A percentile compares a stretch with the other conserved stretches of the same genome.
phyloP scores from a whole-genome alignment of 176 grass and related monocot species.

The Tillandsia fasciculata region DNA sequence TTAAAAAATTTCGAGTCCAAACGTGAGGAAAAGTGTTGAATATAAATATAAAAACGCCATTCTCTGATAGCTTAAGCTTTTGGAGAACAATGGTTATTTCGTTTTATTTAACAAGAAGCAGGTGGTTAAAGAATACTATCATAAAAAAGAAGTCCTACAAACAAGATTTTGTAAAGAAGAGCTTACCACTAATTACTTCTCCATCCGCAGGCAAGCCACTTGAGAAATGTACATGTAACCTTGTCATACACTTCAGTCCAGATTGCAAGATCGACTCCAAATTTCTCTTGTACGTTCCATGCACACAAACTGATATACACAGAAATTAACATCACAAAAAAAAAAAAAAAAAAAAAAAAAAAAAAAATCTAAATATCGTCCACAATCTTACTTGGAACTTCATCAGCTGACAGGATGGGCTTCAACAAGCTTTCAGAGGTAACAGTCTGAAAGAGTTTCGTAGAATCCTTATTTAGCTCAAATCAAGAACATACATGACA shows the following conservation, averaged over 20 bases:
- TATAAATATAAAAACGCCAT: no score
- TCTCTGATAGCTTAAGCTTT: neutral
- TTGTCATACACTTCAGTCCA: conserved; percentile 66
- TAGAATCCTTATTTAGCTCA: conserved; percentile 4
- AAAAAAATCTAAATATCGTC: conserved; percentile 6
- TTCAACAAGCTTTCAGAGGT: conserved; percentile 77
- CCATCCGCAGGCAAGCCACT: conserved; percentile 61
- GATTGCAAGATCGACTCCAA: conserved; percentile 61
- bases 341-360: conserved; percentile 28
- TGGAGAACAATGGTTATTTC: neutral
- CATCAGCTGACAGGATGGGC: conserved; percentile 72
- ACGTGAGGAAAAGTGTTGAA: no score
- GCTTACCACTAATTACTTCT: conserved; percentile 64
- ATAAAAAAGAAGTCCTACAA: neutral
- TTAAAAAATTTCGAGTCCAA: no score
- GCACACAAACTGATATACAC: conserved; percentile 52
- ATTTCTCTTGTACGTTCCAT: conserved; percentile 76
- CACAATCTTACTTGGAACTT: conserved; percentile 41
- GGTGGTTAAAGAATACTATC: no score
- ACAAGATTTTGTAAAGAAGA: neutral
- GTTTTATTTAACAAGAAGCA: neutral
- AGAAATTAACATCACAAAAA: neutral
- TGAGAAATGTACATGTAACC: conserved; percentile 91
- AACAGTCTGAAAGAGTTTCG: conserved; percentile 42
- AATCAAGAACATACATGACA: neutral